A percentile compares a stretch with the other conserved stretches of the same genome.
phyloP scores from a whole-genome alignment of 495 filamentous ascomycete species.

The Penicillium lividum region DNA sequence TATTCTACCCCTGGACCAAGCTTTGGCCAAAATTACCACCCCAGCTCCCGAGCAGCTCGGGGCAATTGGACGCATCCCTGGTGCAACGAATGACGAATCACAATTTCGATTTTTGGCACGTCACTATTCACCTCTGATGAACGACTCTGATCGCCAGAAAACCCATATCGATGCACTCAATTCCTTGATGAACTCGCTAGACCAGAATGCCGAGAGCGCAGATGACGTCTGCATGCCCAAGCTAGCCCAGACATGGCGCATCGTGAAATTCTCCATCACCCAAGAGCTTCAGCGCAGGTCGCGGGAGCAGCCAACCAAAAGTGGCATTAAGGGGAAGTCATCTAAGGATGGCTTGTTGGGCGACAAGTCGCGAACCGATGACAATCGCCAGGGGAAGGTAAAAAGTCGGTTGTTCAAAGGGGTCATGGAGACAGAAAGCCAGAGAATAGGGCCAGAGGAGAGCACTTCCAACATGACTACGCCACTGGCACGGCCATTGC shows the following conservation, averaged over 20 bases:
- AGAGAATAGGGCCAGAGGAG: slow-evolving; percentile 52
- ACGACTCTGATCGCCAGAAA: slow-evolving; percentile 18
- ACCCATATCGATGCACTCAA: slow-evolving; percentile 42
- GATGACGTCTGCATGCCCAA: slow-evolving; percentile 60
- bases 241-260: slow-evolving; percentile 74
- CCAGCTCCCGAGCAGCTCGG: slow-evolving; percentile 61
- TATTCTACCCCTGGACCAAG: slow-evolving; percentile 61
- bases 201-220: slow-evolving; percentile 63
- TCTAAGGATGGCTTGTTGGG: slow-evolving; percentile 36
- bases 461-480: slow-evolving; percentile 79
- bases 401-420: slow-evolving; percentile 48
- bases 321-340: slow-evolving; percentile 28
- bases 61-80: slow-evolving; percentile 59
- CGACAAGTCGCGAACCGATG: slow-evolving; percentile 33
- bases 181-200: slow-evolving; percentile 54
- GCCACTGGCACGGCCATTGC: slow-evolving; percentile 69
- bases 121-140: slow-evolving; percentile 53
- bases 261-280: slow-evolving; percentile 62
- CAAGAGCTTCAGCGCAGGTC: slow-evolving; percentile 60
- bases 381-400: slow-evolving; percentile 41
- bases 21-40: slow-evolving; percentile 54
- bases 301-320: slow-evolving; percentile 48
- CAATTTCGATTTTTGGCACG: slow-evolving; percentile 61
- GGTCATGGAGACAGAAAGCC: slow-evolving; percentile 41
- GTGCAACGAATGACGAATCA: slow-evolving; percentile 49